Conservation (phyloP, 2,329 filamentous ascomycete genomes). For the Graphiopsis chlorocephala region DNA sequence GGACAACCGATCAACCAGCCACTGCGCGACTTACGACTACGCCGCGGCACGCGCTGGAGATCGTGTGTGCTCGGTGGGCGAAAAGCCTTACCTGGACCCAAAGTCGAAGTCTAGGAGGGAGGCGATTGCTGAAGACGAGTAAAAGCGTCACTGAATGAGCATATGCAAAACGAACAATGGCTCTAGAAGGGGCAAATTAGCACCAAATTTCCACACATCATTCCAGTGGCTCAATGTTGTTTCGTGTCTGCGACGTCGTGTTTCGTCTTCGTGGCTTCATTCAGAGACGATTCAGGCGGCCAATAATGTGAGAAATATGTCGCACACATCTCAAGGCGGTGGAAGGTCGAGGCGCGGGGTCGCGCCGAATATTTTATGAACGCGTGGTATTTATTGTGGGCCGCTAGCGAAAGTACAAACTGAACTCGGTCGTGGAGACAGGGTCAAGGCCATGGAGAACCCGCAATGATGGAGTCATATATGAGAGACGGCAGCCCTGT, state of each 20-base stretch:
- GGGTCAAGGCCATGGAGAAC: neutral
- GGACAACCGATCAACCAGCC: slow-evolving; percentile 62
- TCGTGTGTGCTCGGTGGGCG: slow-evolving; percentile 55
- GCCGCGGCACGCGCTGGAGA: slow-evolving; percentile 51
- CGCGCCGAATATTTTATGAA: neutral
- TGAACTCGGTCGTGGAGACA: neutral
- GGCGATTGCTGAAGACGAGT: slow-evolving; percentile 1
- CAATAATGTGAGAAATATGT: neutral
- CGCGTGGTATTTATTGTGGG: slow-evolving; percentile 4
- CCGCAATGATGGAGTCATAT: slow-evolving; percentile 3
- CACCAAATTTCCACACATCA: neutral
- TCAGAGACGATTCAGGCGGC: neutral
- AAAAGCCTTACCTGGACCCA: slow-evolving; percentile 54
- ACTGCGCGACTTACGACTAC: slow-evolving; percentile 64
- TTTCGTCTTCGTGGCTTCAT: neutral
- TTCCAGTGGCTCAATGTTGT: neutral
- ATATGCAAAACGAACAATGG: neutral
- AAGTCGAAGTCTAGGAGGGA: slow-evolving; percentile 45
- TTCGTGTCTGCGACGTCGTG: neutral
- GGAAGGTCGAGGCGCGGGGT: slow-evolving; percentile 8
- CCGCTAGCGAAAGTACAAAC: slow-evolving; percentile 3
- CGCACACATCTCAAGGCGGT: neutral
- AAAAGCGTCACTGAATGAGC: neutral
- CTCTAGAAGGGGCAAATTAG: neutral
- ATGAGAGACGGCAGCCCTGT: neutral